Base-by-base conservation (phyloP, 139 green algal genomes). In the Penium margaritaceum region DNA sequence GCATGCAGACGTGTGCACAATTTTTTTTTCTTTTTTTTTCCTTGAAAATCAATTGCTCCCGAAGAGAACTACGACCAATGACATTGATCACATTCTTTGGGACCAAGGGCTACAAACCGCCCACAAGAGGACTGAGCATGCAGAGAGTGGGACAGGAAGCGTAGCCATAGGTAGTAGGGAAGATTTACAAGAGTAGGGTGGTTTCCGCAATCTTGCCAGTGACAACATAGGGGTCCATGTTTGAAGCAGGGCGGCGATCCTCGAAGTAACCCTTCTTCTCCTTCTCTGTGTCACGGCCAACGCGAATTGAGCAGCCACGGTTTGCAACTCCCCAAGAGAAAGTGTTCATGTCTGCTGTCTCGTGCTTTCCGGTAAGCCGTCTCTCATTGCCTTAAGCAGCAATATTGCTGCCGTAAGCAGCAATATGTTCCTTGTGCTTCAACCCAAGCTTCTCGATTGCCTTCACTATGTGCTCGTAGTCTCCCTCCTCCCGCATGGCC, bases 241-340 rank as follows among this genome's bases (percentile, higher is more conserved):
- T 99, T 82, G 88, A 93, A 33, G 93, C 88, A 14, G 94, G 94
- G 36, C 94, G 86, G 63, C 92, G 85, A 79, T 98, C 94, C 85
- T 97, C 92, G 67, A 97, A 96, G 87, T 98, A 98, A 55, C 93
- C 73, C 65, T 73, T 77, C 19, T 33, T 33, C 64, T 80, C 15
- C 1, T 35, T 24, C 34, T 63, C 19, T n/a, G 73, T 80, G 69
- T 84, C 85, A 58, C 91, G 88, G 19, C 88, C 88, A 17, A 97
- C 90, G 64, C 94, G 90, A 72, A 99, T 92, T 65, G 89, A 96
- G 70, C 85, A 90, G 47, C 94, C 91, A 72, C 94, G 90, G 87
- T 99, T 96, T 65, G 94, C 94, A 44, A 99, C 91, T 64, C 94
- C 94, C 90, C 89, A 98, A 54, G 68, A 87, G 85, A 97, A 98